Evolutionary conservation across 2,329 filamentous ascomycete species (phyloP).

Genomic region (Cylindrodendrum hubeiense): DNA sequence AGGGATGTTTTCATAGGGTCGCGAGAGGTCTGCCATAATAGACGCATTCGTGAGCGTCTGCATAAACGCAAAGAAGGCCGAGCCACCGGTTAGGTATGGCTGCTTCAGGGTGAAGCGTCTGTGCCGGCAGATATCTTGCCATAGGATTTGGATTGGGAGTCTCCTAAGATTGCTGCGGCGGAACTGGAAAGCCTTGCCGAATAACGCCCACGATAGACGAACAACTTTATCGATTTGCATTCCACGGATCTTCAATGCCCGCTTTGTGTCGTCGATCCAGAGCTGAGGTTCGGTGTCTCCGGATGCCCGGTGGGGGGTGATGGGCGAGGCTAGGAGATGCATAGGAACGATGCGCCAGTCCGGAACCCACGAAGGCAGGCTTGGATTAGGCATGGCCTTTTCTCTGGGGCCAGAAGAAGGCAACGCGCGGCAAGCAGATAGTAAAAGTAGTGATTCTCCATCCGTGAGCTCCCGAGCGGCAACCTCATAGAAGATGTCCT

Average conservation of each 20-base stretch:
- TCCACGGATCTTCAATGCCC: constrained; percentile 45
- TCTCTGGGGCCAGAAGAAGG: constrained; percentile 26
- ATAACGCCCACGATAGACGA: constrained; percentile 45
- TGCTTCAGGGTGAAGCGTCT: constrained; percentile 41
- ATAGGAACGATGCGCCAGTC: constrained; percentile 51
- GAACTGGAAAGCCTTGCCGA: constrained; percentile 48
- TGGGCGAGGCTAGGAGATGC: constrained; percentile 49
- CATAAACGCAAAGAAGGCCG: constrained; percentile 49
- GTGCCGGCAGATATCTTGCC: constrained; percentile 45
- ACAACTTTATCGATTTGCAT: constrained; percentile 43
- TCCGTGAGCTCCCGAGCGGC: constrained; percentile 46
- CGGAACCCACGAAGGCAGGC: constrained; percentile 53
- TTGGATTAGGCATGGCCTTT: background rate
- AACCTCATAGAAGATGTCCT: constrained; percentile 51
- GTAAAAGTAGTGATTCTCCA: constrained; percentile 44
- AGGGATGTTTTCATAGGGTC: constrained; percentile 41
- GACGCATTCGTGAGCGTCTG: constrained; percentile 52
- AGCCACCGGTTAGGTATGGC: constrained; percentile 42
- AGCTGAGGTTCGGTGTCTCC: constrained; percentile 44
- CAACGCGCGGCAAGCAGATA: constrained; percentile 46
- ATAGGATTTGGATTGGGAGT: constrained; percentile 47
- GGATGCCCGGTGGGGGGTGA: constrained; percentile 47
- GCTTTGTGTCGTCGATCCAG: constrained; percentile 38
- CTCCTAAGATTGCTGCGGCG: constrained; percentile 16
- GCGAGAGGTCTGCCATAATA: constrained; percentile 44